A percentile compares a stretch with the other conserved stretches of the same genome.
These are phyloP conservation scores for Chytriomyces sp. DNA, from an alignment of 192 early-diverging fungal species.

Conservation along the genomic window DNA sequence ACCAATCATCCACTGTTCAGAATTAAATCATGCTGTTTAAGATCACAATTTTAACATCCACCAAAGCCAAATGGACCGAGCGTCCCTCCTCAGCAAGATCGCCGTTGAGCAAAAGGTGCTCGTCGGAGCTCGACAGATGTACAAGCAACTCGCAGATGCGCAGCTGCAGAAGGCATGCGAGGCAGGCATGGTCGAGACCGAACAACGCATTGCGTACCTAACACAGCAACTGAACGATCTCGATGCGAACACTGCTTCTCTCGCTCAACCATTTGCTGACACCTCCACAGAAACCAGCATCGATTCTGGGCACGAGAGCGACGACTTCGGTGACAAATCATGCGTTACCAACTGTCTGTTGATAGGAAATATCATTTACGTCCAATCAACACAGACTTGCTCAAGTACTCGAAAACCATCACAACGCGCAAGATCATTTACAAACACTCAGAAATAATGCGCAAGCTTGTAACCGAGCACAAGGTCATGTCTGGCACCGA, in stretches of 20 bases:
- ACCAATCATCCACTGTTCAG: too few relatives aligned
- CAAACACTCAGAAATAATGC: conserved; percentile 69
- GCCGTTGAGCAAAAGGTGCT: background rate
- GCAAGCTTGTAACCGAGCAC: conserved; percentile 91
- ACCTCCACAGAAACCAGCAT: too few relatives aligned
- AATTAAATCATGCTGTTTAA: too few relatives aligned
- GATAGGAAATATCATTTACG: too few relatives aligned
- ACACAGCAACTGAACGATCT: background rate
- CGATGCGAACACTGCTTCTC: background rate
- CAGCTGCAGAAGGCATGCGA: background rate
- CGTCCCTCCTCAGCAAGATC: background rate
- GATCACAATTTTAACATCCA: too few relatives aligned
- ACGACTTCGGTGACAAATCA: too few relatives aligned
- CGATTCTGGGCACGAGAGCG: too few relatives aligned
- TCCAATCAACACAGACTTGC: background rate
- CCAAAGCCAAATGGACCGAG: too few relatives aligned
- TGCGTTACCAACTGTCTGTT: too few relatives aligned
- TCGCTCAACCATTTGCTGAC: background rate
- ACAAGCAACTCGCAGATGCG: background rate
- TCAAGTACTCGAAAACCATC: background rate
- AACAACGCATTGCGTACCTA: background rate
- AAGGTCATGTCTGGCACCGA: conserved; percentile 83
- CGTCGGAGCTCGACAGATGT: background rate
- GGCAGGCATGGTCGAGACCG: background rate
- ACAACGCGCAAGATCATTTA: background rate